Conservation (phyloP, 441 rosid genomes). For the Eruca vesicaria region DNA sequence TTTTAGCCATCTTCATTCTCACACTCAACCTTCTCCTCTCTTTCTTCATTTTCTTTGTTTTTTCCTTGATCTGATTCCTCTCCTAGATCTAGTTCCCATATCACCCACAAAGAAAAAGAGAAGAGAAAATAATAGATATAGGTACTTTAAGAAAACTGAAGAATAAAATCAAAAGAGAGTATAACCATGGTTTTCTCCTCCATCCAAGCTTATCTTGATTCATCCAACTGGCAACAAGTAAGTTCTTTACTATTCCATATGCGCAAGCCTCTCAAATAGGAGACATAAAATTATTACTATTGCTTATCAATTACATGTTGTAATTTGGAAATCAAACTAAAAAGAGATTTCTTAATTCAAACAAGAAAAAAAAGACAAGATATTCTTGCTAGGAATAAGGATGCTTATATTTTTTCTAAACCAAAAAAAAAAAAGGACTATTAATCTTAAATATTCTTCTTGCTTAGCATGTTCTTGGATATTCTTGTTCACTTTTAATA, state of each 20-base stretch:
- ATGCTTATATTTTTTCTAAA: neutral
- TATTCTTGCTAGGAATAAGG: neutral
- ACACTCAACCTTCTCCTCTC: conserved; percentile 55
- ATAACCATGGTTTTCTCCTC: conserved; percentile 74
- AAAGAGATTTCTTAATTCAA: neutral
- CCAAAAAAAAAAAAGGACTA: neutral
- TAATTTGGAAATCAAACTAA: neutral
- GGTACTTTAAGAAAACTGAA: conserved; percentile 46
- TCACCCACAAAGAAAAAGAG: conserved; percentile 40
- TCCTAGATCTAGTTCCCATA: neutral
- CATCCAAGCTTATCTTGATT: conserved; percentile 91
- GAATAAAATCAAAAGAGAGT: conserved; percentile 32
- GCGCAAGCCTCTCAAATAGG: neutral
- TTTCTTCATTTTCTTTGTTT: conserved; percentile 31
- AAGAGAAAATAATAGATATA: neutral
- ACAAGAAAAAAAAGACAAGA: neutral
- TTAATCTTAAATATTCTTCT: neutral
- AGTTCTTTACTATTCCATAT: conserved; percentile 29
- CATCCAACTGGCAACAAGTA: conserved; percentile 95
- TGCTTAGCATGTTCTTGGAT: conserved; percentile 28
- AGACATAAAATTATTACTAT: neutral
- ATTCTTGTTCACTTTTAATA: conserved; percentile 4
- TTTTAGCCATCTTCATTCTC: conserved; percentile 29
- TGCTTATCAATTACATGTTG: conserved; percentile 7
- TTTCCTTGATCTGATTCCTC: conserved; percentile 15